Evolutionary conservation across 1,284 basidiomycete species (phyloP).

Genomic region (Ceratobasidium sp.): DNA sequence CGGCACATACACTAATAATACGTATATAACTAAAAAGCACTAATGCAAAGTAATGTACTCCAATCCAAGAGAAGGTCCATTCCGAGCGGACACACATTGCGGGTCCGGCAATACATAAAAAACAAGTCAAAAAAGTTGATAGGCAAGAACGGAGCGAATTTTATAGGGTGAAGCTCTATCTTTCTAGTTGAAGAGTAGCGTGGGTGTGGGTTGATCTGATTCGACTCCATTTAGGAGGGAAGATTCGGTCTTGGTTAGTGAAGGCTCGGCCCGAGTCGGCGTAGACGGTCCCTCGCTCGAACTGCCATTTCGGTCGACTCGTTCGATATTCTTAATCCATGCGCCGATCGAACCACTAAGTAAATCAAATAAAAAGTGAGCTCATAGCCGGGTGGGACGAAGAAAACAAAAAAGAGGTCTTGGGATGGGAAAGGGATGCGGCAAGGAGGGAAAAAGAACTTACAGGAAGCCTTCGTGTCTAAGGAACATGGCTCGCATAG

Average conservation of each 20-base stretch:
- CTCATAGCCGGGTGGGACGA: background rate
- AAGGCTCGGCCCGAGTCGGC: conserved; percentile 3
- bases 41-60: background rate
- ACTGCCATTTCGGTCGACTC: background rate
- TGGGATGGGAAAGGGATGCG: background rate
- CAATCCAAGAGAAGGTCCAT: background rate
- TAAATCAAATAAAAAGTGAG: background rate
- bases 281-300: conserved; percentile 8
- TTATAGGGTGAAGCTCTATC: background rate
- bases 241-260: no score
- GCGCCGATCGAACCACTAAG: conserved; percentile 88
- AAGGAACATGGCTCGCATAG: conserved; percentile 94
- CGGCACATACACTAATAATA: no score
- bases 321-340: conserved; percentile 92
- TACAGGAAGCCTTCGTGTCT: conserved; percentile 98
- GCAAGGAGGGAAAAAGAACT: conserved; percentile 56
- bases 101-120: background rate
- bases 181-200: background rate
- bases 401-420: no score
- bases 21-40: background rate
- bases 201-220: background rate
- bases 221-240: background rate
- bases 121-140: background rate
- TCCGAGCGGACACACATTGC: no score
- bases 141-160: background rate